phyloP scores from a whole-genome alignment of 129 eudicot species.

The Mikania micrantha region DNA sequence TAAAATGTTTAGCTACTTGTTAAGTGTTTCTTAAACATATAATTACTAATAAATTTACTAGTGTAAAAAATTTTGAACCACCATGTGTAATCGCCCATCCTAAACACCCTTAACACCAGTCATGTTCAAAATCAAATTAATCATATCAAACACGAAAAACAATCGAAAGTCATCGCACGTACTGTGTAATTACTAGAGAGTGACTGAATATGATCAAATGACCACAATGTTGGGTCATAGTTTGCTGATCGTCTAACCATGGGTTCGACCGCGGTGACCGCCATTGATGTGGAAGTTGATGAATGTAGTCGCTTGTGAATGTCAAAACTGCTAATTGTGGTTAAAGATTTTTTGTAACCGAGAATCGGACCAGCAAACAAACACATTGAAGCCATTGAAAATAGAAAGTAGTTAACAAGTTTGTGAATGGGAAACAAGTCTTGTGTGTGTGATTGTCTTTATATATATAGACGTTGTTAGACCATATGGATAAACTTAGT shows the following conservation, averaged over 20 bases:
- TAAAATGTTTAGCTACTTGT: too few relatives aligned
- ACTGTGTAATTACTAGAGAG: background rate
- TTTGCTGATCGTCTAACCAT: conserved; percentile 13
- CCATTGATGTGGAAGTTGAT: background rate
- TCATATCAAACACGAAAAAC: too few relatives aligned
- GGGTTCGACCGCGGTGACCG: background rate
- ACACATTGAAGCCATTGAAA: conserved; percentile 6
- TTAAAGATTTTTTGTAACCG: background rate
- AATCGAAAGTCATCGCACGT: too few relatives aligned
- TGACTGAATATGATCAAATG: conserved; percentile 11
- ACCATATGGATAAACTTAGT: background rate
- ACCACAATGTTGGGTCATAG: conserved; percentile 6
- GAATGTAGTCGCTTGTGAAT: background rate
- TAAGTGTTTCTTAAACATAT: too few relatives aligned
- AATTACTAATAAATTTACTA: too few relatives aligned
- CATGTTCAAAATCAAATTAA: too few relatives aligned
- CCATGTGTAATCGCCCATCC: too few relatives aligned
- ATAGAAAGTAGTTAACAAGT: background rate
- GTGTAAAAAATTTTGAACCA: too few relatives aligned
- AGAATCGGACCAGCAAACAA: background rate
- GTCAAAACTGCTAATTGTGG: background rate
- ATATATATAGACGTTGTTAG: background rate
- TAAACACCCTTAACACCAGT: too few relatives aligned
- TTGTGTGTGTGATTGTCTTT: background rate
- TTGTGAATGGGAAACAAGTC: background rate